Evolutionary conservation across 108 stramenopile species (phyloP), one percentile per base, ranked within the genome.

Genomic region (Cyclotella cryptica): DNA sequence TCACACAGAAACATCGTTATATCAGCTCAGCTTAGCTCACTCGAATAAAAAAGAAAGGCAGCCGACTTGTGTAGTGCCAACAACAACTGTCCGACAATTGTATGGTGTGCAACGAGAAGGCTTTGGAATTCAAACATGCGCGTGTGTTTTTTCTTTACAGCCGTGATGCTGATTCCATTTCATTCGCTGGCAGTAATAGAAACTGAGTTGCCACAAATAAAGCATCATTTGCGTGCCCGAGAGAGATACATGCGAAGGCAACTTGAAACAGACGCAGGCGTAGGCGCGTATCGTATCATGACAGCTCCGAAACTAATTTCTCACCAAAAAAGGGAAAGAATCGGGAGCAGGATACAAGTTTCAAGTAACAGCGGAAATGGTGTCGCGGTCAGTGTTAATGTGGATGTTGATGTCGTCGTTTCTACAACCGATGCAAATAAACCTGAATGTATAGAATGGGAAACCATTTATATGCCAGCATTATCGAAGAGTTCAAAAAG

Each of bases 401-500:
- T 61, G 30, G 30, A 30, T 30, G 60, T 61, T 2, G 30, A 13
- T 30, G 30, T 39, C 12, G 35, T 15, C 35, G 35, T 61, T n/a
- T 39, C 29, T 61, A 35, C 12, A 2, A 17, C 3, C 2, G 9
- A 17, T 35, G 2, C 35, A 6, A 35, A 24, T 2, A 21, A 24
- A 12, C 12, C 24, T 10, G 60, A 61, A 61, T 61, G 60, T 39
- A 61, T 35, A 35, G 60, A 61, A 61, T 61, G 60, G 60, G 9
- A 61, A 39, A 61, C 35, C 6, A 39, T 30, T n/a, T 61, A 61
- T n/a, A 39, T 39, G 14, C 1, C 60, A 26, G n/a, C 55, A 61
- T 61, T 30, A n/a, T 61, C 60, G 15, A 61, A 61, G 35, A 39
- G 60, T 39, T 61, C 60, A 39, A 61, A 61, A 39, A 61, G 60